Conservation (phyloP, 2,329 filamentous ascomycete genomes). For the Fusarium veterinarium region DNA sequence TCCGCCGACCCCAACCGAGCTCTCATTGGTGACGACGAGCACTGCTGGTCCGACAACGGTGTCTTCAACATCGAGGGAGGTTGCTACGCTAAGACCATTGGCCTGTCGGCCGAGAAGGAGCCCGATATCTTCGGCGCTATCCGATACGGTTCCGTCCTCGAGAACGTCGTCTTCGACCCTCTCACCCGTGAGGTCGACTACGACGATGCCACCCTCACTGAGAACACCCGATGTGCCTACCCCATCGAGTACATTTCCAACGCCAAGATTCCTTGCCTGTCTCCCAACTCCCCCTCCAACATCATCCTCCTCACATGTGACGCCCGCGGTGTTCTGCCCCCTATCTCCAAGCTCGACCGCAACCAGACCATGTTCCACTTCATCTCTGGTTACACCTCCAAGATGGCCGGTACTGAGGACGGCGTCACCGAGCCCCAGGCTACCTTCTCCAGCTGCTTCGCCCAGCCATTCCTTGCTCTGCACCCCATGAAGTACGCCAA, state of each 20-base stretch:
- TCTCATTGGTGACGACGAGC: constrained; percentile 98
- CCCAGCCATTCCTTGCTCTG: constrained; percentile 97
- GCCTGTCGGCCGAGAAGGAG: constrained; percentile 97
- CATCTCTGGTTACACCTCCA: constrained; percentile 99
- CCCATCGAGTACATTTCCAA: constrained; percentile 99
- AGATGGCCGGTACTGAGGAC: constrained; percentile 99
- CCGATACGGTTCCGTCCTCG: constrained; percentile 94
- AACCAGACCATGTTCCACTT: constrained; percentile 99
- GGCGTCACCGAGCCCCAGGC: constrained; percentile 97
- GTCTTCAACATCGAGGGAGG: constrained; percentile 99
- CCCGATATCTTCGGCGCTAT: constrained; percentile 98
- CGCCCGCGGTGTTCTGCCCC: constrained; percentile 94
- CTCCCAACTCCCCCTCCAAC: constrained; percentile 89
- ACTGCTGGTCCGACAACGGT: constrained; percentile 97
- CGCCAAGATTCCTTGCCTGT: constrained; percentile 97
- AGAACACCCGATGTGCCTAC: constrained; percentile 98
- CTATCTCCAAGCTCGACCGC: constrained; percentile 95
- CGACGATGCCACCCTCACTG: constrained; percentile 92
- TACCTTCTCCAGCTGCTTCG: constrained; percentile 99
- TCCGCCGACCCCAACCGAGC: constrained; percentile 97
- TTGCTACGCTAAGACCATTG: constrained; percentile 99
- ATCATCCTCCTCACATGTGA: constrained; percentile 99
- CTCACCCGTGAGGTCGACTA: constrained; percentile 92
- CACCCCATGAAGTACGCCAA: constrained; percentile 99
- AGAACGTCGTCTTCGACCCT: constrained; percentile 98